These are phyloP conservation scores for Boletus semigastroideus DNA, from an alignment of 1,284 basidiomycete species.

Conservation along the genomic window DNA sequence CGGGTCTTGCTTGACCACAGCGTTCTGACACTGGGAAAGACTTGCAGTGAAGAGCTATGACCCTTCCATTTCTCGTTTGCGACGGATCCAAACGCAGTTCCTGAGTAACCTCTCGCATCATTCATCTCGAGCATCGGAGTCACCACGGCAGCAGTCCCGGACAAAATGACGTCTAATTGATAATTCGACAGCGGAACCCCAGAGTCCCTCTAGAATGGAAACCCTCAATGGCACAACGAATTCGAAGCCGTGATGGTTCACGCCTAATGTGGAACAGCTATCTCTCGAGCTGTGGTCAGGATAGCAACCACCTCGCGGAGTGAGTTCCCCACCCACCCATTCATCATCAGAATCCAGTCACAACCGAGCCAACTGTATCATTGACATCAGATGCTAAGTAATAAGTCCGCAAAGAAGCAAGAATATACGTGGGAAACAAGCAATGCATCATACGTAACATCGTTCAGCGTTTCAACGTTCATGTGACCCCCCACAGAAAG, in stretches of 20 bases:
- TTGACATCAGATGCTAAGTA: background rate
- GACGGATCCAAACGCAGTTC: background rate
- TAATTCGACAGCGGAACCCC: background rate
- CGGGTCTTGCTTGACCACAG: background rate
- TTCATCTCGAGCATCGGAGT: background rate
- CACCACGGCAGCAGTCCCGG: background rate
- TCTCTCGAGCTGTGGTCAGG: background rate
- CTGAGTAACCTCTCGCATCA: background rate
- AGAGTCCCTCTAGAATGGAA: background rate
- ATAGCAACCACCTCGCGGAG: background rate
- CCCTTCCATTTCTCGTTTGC: slow-evolving; percentile 10
- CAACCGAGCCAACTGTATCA: background rate
- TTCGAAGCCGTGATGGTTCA: too few species aligned
- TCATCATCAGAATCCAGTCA: background rate
- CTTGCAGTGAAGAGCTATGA: background rate
- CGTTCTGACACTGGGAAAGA: too few species aligned
- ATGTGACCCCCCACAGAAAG: slow-evolving; percentile 1
- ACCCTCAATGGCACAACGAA: background rate
- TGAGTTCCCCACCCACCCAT: background rate
- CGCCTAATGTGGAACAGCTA: too few species aligned
- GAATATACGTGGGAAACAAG: slow-evolving; percentile 2
- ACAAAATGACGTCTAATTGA: too few species aligned
- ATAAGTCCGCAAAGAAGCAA: background rate
- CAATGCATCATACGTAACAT: slow-evolving; percentile 17
- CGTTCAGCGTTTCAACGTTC: background rate